phyloP scores from a whole-genome alignment of 1,284 basidiomycete genomes.

The Cutaneotrichosporon mucoides region DNA sequence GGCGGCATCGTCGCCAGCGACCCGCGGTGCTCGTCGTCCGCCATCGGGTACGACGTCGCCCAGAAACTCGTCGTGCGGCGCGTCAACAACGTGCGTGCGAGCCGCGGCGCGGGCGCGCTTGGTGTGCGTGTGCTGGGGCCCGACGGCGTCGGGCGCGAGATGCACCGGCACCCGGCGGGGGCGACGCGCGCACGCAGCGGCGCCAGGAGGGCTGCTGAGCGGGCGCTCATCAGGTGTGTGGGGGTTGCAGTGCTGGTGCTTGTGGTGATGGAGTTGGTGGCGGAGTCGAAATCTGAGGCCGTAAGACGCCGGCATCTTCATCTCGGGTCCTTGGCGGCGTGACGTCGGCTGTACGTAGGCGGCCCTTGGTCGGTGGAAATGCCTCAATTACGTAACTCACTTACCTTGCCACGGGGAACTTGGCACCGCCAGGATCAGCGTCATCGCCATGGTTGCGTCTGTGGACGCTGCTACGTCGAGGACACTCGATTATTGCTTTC shows the following conservation, averaged over 20 bases:
- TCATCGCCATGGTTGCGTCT: background rate
- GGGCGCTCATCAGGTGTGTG: background rate
- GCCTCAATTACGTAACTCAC: too few species aligned
- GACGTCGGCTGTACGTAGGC: background rate
- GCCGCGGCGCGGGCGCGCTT: background rate
- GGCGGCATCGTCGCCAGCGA: slow-evolving; percentile 11
- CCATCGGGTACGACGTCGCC: slow-evolving; percentile 10
- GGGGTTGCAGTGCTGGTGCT: background rate
- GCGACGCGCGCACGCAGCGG: too few species aligned
- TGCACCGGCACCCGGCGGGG: background rate
- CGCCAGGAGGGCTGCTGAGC: background rate
- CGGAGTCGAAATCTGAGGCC: background rate
- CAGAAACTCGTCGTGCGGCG: slow-evolving; percentile 23
- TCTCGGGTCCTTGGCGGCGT: background rate
- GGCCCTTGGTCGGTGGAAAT: too few species aligned
- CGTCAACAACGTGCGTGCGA: slow-evolving; percentile 4
- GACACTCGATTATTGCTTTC: too few species aligned
- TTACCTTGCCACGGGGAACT: too few species aligned
- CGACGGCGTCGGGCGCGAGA: background rate
- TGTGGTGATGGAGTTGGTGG: background rate
- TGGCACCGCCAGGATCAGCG: background rate
- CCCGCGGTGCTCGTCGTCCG: background rate
- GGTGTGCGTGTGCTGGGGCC: background rate
- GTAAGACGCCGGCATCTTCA: background rate
- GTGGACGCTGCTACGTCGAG: too few species aligned